Conservation (phyloP, 257 asterid genomes). For the Primulina huaijiensis region DNA sequence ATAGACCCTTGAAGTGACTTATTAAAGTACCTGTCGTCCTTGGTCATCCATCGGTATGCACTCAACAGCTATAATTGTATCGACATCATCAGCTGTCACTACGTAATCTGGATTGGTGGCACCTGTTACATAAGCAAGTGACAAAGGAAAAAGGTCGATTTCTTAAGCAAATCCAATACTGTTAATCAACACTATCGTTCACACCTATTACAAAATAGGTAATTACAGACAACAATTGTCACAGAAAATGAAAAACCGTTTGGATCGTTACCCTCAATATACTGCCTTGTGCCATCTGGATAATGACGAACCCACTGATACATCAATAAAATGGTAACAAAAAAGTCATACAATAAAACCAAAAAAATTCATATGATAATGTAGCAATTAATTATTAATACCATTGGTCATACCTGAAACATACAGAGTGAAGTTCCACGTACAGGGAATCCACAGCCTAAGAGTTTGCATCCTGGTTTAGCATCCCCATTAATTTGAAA, state of each 20-base stretch:
- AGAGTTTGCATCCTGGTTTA: slow-evolving; percentile 81
- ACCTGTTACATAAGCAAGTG: slow-evolving; percentile 42
- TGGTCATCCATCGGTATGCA: slow-evolving; percentile 99
- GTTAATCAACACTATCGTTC: background rate
- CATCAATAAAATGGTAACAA: slow-evolving; percentile 25
- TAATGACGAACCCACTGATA: slow-evolving; percentile 97
- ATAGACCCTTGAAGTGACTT: background rate
- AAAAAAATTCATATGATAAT: background rate
- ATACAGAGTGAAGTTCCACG: slow-evolving; percentile 97
- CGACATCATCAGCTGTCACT: slow-evolving; percentile 96
- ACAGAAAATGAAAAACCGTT: slow-evolving; percentile 11
- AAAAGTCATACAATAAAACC: slow-evolving; percentile 20
- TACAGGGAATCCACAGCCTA: slow-evolving; percentile 92
- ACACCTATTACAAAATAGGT: slow-evolving; percentile 1
- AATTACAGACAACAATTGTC: background rate
- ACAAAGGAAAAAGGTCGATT: slow-evolving; percentile 4
- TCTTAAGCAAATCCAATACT: background rate
- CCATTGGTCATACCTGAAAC: slow-evolving; percentile 72
- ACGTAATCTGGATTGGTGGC: slow-evolving; percentile 98
- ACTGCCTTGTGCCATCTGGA: slow-evolving; percentile 97
- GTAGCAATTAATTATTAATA: slow-evolving; percentile 11
- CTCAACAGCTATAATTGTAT: slow-evolving; percentile 89
- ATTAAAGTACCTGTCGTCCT: slow-evolving; percentile 69
- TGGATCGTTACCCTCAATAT: slow-evolving; percentile 69
- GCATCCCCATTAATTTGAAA: slow-evolving; percentile 96